phyloP scores from a whole-genome alignment of 73 alveolate species.

The Durusdinium trenchii region DNA sequence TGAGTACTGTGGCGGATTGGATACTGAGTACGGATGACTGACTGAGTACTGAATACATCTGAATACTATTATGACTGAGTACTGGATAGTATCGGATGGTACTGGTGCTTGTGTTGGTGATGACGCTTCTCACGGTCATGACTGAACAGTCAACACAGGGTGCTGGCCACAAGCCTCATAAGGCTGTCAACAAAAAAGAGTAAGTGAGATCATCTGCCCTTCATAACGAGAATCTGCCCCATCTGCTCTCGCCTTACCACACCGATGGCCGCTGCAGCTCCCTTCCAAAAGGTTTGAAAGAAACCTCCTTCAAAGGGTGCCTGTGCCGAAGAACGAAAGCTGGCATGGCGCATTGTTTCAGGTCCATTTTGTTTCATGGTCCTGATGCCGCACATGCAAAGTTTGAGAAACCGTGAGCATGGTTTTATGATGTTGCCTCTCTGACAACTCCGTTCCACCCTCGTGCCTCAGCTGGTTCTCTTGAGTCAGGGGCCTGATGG shows the following conservation, averaged over 20 bases:
- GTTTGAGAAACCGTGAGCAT: no score
- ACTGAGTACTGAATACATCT: background rate
- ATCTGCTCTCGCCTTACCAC: slow-evolving; percentile 27
- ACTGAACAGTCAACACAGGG: no score
- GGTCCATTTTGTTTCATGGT: no score
- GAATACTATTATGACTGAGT: background rate
- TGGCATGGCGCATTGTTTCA: no score
- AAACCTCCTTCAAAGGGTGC: no score
- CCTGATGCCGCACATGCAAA: no score
- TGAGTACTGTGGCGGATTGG: background rate
- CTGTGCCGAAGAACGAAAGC: no score
- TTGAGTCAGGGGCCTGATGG: no score
- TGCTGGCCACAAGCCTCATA: no score
- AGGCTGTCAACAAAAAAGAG: background rate
- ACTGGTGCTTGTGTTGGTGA: background rate
- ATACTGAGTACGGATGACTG: background rate
- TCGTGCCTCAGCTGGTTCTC: no score
- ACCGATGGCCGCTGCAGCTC: slow-evolving; percentile 81
- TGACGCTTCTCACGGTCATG: background rate
- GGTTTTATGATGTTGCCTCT: no score
- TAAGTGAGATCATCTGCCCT: background rate
- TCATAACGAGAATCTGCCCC: background rate
- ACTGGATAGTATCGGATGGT: background rate
- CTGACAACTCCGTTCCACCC: no score
- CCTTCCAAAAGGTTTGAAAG: slow-evolving; percentile 54